These are phyloP conservation scores for Monosporascus sp. DNA, from an alignment of 2,329 filamentous ascomycete genomes.

Conservation along the genomic window DNA sequence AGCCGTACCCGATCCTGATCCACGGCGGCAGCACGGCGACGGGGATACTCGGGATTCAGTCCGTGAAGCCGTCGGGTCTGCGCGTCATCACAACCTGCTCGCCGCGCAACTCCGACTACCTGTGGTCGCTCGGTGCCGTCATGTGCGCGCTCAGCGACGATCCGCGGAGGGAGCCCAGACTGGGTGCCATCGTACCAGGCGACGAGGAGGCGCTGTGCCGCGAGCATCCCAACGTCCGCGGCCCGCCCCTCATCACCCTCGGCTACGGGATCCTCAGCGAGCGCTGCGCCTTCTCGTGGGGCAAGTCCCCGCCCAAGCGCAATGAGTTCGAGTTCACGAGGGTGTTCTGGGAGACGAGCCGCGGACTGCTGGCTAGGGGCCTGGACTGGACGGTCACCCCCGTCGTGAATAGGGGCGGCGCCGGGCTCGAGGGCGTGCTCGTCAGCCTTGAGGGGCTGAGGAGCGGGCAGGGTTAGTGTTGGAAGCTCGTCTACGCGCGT, in stretches of 20 bases:
- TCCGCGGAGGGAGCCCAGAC: conserved; percentile 20
- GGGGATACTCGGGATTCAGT: conserved; percentile 45
- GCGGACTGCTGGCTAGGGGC: conserved; percentile 29
- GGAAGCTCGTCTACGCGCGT: conserved; percentile 39
- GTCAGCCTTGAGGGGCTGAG: conserved; percentile 28
- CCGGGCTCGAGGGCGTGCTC: conserved; percentile 31
- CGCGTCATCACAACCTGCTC: conserved; percentile 35
- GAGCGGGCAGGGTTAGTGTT: conserved; percentile 32
- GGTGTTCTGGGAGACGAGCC: conserved; percentile 31
- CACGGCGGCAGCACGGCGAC: conserved; percentile 50
- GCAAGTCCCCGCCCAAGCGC: conserved; percentile 13
- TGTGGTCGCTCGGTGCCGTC: conserved; percentile 26
- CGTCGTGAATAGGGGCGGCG: conserved; percentile 22
- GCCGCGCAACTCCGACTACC: conserved; percentile 30
- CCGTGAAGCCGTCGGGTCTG: conserved; percentile 35
- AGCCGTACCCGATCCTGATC: conserved; percentile 35
- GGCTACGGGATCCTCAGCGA: conserved; percentile 38
- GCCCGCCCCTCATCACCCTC: conserved; percentile 26
- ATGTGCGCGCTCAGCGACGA: conserved; percentile 23
- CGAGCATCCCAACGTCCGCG: conserved; percentile 33
- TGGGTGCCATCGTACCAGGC: conserved; percentile 36
- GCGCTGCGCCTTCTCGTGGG: conserved; percentile 17
- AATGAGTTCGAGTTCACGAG: conserved; percentile 31
- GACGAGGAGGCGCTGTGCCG: conserved; percentile 33
- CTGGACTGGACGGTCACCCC: conserved; percentile 31